phyloP scores from a whole-genome alignment of 805 yeast species.

The Candida krabiensis region DNA sequence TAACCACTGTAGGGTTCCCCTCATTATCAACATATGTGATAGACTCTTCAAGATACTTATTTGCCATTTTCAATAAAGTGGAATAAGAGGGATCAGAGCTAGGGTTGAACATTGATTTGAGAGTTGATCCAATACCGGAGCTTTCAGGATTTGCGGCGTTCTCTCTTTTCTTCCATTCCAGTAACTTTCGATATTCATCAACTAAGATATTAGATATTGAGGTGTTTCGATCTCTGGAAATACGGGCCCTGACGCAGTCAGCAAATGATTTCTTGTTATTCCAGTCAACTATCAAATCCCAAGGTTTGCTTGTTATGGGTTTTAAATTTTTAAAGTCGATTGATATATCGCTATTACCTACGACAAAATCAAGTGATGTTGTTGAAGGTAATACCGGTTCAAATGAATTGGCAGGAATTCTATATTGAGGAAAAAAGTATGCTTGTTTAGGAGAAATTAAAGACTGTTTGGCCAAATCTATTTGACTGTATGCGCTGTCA shows the following conservation, averaged over 20 bases:
- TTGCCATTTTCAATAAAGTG: constrained; percentile 38
- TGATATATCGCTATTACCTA: constrained; percentile 62
- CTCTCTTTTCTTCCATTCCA: constrained; percentile 29
- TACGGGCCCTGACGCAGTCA: constrained; percentile 56
- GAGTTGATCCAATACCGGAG: constrained; percentile 19
- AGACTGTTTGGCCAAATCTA: constrained; percentile 33
- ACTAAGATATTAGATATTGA: constrained; percentile 40
- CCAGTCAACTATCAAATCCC: constrained; percentile 52
- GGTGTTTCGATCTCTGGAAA: constrained; percentile 44
- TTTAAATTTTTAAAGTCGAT: constrained; percentile 56
- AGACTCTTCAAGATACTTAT: constrained; percentile 60
- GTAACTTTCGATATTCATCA: constrained; percentile 38
- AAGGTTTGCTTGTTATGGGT: constrained; percentile 55
- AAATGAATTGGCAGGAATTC: constrained; percentile 36
- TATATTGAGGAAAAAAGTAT: constrained; percentile 58
- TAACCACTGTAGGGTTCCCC: constrained; percentile 47
- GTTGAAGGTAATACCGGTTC: constrained; percentile 48
- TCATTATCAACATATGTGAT: constrained; percentile 52
- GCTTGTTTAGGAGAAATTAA: constrained; percentile 54
- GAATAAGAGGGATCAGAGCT: constrained; percentile 31
- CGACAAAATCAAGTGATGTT: constrained; percentile 55
- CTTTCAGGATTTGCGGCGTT: constrained; percentile 6
- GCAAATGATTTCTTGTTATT: constrained; percentile 50
- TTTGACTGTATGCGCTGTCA: constrained; percentile 31
- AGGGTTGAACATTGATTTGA: constrained; percentile 26